Base-by-base conservation (phyloP, 2,329 filamentous ascomycete genomes). In the Allantophomopsis cytisporea region DNA sequence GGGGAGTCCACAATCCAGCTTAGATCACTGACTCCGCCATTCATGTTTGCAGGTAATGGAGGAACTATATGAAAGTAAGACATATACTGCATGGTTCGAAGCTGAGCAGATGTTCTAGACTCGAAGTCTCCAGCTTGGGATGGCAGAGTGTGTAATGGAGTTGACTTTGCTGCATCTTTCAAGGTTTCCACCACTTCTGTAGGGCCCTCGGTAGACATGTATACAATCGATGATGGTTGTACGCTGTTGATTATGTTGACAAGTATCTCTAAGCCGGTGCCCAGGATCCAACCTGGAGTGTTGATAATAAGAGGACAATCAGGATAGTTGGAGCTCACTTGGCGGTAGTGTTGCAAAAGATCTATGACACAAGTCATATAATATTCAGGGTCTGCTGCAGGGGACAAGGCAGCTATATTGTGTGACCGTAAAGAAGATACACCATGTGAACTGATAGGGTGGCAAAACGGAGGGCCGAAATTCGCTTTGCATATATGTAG, bases 51-150 rank as follows among this genome's bases (percentile, higher is more conserved):
- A 36, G 37, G 23, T 33, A 46, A 38, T 36, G 20, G 39, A 31
- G 43, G 36, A 14, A 57, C 51, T 8, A 63, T 47, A 52, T 89
- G 84, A 50, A 89, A 85, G 49, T 88, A 89, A 0, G 82, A 79
- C 68, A 86, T 78, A n/a, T 69, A 74, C 48, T 87, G 81, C 80
- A 89, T 86, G 5, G 71, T 69, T 38, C 81, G 65, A 2, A 84
- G 58, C 44, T 88, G 76, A 0, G 73, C 67, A 0, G 80, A 69
- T 8, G 77, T 82, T 31, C 78, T 65, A 3, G 69, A 61, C 1
- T 65, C 65, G 32, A 64, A 64, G 32, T 75, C 69, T n/a, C 65
- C 65, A 7, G 66, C 57, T 47, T 78, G 71, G 1, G 80, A 78
- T 5, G 77, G 70, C 4, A 86, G 59, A 5, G 65, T 62, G 31